Base-by-base conservation (phyloP, 129 eudicot genomes). In the Arctium lappa region DNA sequence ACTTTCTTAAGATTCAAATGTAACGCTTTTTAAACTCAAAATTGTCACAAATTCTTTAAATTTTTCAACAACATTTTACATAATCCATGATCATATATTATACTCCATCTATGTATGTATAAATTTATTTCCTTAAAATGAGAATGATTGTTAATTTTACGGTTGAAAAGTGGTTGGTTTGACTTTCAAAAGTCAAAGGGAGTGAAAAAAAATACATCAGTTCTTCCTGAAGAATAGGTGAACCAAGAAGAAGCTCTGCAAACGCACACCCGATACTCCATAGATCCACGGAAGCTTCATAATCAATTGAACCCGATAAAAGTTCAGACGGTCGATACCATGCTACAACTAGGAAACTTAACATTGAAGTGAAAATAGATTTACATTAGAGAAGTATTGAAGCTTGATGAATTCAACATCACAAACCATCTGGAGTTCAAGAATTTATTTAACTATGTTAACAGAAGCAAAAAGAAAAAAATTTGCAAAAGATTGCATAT, bases 321-420 rank as follows among this genome's bases (percentile, higher is more conserved):
- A 95, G 97, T 78, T 95, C 98, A 18, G 98, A 97, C 42, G 98
- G 97, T 5, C 98, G 92, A 79, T 95, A 95, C 98, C 98, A 95
- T 70, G 98, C 92, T 79, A 95, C 98, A 56, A 95, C 98, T 82
- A 22, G 0, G 27, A 22, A 22, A 22, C 27, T 22, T 22, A 22
- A 22, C 27, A 22, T 22, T 22, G 27, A 22, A 22, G 27, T 22
- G 27, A 22, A 22, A 22, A 22, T 22, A 22, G 27, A 22, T 22
- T 22, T 22, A 22, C 27, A 22, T 22, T 22, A 22, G 27, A 22
- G 27, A 22, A 22, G 27, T 22, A 22, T 22, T 22, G 27, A 22
- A 22, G 27, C 27, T 22, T 22, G 27, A 22, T 22, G 27, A 22
- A 22, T 22, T 22, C 27, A 22, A 22, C 27, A 22, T 22, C 27